phyloP scores from a whole-genome alignment of 441 rosid species.

The Metrosideros polymorpha region DNA sequence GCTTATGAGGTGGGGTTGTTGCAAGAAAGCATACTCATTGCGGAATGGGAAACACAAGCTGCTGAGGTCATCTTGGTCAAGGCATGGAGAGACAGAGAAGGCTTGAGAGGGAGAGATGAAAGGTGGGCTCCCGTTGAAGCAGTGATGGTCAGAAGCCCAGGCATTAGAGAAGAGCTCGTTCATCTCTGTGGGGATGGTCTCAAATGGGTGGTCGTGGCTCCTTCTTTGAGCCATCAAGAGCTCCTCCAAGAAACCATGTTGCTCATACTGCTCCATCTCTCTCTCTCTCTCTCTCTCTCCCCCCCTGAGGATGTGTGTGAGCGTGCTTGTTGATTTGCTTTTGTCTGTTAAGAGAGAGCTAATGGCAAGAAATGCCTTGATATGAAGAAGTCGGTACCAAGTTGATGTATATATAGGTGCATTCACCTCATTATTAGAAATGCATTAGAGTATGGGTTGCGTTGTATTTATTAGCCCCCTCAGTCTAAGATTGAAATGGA shows the following conservation, averaged over 20 bases:
- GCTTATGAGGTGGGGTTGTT: neutral
- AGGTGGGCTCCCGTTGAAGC: slow-evolving; percentile 9
- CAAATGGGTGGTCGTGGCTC: slow-evolving; percentile 13
- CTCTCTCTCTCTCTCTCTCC: neutral
- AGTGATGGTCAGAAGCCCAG: slow-evolving; percentile 14
- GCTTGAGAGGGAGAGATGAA: slow-evolving; percentile 12
- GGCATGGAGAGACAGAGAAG: slow-evolving; percentile 13
- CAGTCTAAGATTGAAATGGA: slow-evolving; percentile 15
- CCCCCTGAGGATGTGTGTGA: neutral
- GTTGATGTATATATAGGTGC: slow-evolving; percentile 21
- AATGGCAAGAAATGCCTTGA: slow-evolving; percentile 18
- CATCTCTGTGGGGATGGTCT: slow-evolving; percentile 21
- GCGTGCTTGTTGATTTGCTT: neutral
- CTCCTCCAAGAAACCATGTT: slow-evolving; percentile 30
- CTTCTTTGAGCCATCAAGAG: slow-evolving; percentile 22
- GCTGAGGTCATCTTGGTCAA: slow-evolving; percentile 20
- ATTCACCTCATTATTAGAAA: neutral
- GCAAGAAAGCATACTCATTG: slow-evolving; percentile 15
- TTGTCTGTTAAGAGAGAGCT: neutral
- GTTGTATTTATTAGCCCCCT: slow-evolving; percentile 4
- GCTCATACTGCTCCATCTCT: slow-evolving; percentile 30
- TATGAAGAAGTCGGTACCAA: slow-evolving; percentile 16
- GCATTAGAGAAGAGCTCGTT: slow-evolving; percentile 17
- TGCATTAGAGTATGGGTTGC: slow-evolving; percentile 2
- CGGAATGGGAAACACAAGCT: slow-evolving; percentile 19